These are phyloP conservation scores for Cyberlindnera meyerae DNA, from an alignment of 805 yeast species.

Conservation along the genomic window DNA sequence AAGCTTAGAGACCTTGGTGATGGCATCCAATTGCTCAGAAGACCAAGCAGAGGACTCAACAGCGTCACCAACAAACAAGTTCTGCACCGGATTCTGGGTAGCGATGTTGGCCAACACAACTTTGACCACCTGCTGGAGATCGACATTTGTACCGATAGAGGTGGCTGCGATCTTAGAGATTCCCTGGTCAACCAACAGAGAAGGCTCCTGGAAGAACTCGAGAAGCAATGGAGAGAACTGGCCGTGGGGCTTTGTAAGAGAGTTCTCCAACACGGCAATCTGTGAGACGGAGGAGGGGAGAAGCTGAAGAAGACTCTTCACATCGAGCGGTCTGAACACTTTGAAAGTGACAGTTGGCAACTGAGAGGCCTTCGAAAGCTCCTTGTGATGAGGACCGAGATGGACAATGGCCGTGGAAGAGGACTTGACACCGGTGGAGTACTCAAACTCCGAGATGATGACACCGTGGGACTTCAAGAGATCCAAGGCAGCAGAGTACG, in stretches of 20 bases:
- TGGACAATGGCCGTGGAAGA: slow-evolving; percentile 48
- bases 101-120: slow-evolving; percentile 47
- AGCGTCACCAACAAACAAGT: slow-evolving; percentile 51
- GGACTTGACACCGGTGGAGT: slow-evolving; percentile 37
- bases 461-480: slow-evolving; percentile 24
- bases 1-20: slow-evolving; percentile 44
- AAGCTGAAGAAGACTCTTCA: slow-evolving; percentile 33
- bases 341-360: slow-evolving; percentile 51
- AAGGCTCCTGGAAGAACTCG: slow-evolving; percentile 63
- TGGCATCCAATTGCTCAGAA: slow-evolving; percentile 18
- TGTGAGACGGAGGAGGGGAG: slow-evolving; percentile 53
- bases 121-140: slow-evolving; percentile 17
- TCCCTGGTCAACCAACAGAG: slow-evolving; percentile 39
- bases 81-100: slow-evolving; percentile 53
- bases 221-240: slow-evolving; percentile 68
- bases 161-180: slow-evolving; percentile 53
- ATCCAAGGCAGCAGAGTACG: slow-evolving; percentile 19
- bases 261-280: slow-evolving; percentile 61
- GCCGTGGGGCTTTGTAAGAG: slow-evolving; percentile 32
- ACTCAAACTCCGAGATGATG: slow-evolving; percentile 29
- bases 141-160: slow-evolving; percentile 33
- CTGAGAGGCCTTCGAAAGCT: slow-evolving; percentile 2
- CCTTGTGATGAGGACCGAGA: slow-evolving; percentile 8
- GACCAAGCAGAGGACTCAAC: slow-evolving; percentile 9
- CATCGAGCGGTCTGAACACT: slow-evolving; percentile 55